Evolutionary conservation across 1,284 basidiomycete genomes (phyloP).

Genomic region (Kwoniella shivajii): DNA sequence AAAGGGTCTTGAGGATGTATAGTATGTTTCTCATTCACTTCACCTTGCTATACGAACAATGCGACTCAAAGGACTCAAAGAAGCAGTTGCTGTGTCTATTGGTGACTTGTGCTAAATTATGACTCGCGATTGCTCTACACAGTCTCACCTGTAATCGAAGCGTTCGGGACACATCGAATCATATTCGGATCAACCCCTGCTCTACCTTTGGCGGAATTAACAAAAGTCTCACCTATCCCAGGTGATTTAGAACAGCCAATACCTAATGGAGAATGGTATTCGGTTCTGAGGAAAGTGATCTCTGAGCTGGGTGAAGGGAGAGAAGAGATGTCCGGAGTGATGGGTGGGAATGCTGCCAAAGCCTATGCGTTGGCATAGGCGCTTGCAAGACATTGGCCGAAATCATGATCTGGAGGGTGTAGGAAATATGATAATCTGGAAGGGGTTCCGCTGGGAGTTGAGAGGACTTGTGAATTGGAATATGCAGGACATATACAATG

Average conservation of each 20-base stretch:
- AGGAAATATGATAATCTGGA: too few species aligned
- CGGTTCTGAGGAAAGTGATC: constrained; percentile 72
- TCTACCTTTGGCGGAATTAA: constrained; percentile 23
- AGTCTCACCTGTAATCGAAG: constrained; percentile 62
- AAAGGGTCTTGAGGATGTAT: constrained; percentile 82
- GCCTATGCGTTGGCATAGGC: constrained; percentile 25
- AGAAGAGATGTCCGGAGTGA: constrained; percentile 61
- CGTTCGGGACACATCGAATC: constrained; percentile 63
- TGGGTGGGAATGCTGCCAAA: constrained; percentile 38
- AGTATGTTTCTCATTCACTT: constrained; percentile 60
- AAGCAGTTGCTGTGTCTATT: not conserved
- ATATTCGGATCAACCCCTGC: constrained; percentile 62
- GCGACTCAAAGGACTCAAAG: too few species aligned
- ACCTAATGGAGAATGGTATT: constrained; percentile 72
- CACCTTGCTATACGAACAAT: not conserved
- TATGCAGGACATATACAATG: too few species aligned
- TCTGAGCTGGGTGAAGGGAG: constrained; percentile 80
- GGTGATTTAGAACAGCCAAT: constrained; percentile 52
- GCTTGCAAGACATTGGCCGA: not conserved
- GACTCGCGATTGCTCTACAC: not conserved
- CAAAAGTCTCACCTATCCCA: constrained; percentile 3
- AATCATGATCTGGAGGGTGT: too few species aligned
- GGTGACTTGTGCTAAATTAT: too few species aligned
- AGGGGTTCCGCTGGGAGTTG: too few species aligned
- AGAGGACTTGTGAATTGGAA: too few species aligned